Conservation (phyloP, 352 stramenopile genomes). For the Halophytophthora polymorphica region DNA sequence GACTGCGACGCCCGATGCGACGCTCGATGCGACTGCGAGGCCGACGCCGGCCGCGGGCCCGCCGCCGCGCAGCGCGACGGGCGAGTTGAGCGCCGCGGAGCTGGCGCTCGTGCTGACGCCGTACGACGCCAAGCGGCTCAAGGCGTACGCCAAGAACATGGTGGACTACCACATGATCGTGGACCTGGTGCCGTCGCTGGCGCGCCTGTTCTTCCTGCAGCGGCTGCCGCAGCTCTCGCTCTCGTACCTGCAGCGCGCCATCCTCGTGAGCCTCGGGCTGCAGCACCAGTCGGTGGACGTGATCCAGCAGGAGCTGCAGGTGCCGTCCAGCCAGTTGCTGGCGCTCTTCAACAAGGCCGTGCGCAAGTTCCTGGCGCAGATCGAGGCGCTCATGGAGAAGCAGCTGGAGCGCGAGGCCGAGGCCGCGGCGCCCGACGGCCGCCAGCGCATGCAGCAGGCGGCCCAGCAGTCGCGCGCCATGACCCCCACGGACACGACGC, state of each 20-base stretch:
- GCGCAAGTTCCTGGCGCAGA: constrained; percentile 83
- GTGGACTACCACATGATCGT: constrained; percentile 99
- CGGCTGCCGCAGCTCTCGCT: constrained; percentile 91
- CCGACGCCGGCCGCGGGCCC: too few species aligned
- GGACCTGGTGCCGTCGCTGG: constrained; percentile 94
- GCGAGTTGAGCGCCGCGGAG: constrained; percentile 83
- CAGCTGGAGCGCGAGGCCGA: constrained; percentile 83
- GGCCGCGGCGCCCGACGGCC: constrained; percentile 33
- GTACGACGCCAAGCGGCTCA: constrained; percentile 97
- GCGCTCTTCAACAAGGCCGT: constrained; percentile 98
- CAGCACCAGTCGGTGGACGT: constrained; percentile 93
- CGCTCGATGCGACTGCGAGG: too few species aligned
- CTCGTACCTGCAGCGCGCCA: constrained; percentile 94
- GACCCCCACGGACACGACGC: constrained; percentile 75
- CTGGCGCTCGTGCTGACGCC: constrained; percentile 93
- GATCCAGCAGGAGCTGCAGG: constrained; percentile 91
- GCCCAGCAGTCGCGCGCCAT: constrained; percentile 70
- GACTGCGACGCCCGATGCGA: too few species aligned
- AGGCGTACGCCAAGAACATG: constrained; percentile 98
- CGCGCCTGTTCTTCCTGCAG: constrained; percentile 95
- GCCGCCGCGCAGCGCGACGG: constrained; percentile 59
- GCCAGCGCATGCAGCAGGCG: constrained; percentile 51
- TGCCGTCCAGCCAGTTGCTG: constrained; percentile 95
- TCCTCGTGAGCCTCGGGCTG: constrained; percentile 95
- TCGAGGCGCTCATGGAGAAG: constrained; percentile 79